Base-by-base conservation (phyloP, 208 protist species). In the Tritrichomonas musculus region DNA sequence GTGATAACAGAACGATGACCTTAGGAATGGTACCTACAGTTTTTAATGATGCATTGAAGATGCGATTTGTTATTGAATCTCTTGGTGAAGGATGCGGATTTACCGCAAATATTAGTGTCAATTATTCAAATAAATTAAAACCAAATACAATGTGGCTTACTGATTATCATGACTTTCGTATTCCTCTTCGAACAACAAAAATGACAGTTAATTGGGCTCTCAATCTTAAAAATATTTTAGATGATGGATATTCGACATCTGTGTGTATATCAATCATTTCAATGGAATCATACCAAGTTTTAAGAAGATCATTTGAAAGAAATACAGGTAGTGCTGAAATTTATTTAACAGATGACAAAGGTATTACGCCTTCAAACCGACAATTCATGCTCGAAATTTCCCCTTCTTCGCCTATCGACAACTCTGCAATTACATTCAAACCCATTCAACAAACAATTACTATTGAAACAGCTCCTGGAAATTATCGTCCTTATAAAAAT, bases 201-300 rank as follows among this genome's bases (percentile, higher is more conserved):
- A 30, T 88, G 2, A 36, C 41, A 20, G 20, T 88, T 0, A 3
- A 57, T 33, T 88, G 47, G 41, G 47, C 47, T 39, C 20, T 88
- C 33, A 1, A 88, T 5, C 20, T 88, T 2, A n/a, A 53, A 39
- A 14, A 17, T 33, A 57, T 88, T 39, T 39, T 50, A 0, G 41
- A 88, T 39, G 77, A 88, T 88, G 77, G 77, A 88, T 88, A 88
- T 88, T 88, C 77, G 14, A 88, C 77, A 39, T 88, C 77, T 39
- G 47, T 36, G 8, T 44, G 41, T 39, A 39, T 57, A 22, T 47
- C 47, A 2, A 88, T 88, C 39, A 44, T 88, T 60, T 88, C 77
- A 69, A 20, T 20, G 8, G 69, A 36, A 11, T 77, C 69, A 47
- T 5, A 20, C 8, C 25, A 39, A 17, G 69, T 77, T 47, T 33